A percentile compares a stretch with the other conserved stretches of the same genome.
These are phyloP conservation scores for Galerina marginata DNA, from an alignment of 768 basidiomycete species.

Conservation along the genomic window DNA sequence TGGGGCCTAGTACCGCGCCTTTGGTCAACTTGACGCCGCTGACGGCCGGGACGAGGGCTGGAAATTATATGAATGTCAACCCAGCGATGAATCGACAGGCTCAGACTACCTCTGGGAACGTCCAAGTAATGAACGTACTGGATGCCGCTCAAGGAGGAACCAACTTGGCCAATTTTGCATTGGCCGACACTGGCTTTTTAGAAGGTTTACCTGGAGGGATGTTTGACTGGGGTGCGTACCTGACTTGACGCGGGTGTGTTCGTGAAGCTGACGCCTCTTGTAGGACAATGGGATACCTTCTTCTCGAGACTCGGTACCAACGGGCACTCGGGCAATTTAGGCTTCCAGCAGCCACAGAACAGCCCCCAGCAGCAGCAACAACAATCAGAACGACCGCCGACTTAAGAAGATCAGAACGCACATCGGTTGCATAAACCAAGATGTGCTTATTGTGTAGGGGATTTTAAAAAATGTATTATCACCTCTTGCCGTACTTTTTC, in stretches of 20 bases:
- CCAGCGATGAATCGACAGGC: constrained; percentile 66
- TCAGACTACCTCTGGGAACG: constrained; percentile 51
- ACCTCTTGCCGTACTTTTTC: not conserved
- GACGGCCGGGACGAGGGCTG: constrained; percentile 38
- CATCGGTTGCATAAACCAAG: not conserved
- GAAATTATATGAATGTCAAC: constrained; percentile 65
- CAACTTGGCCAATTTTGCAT: constrained; percentile 65
- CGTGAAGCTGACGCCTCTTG: constrained; percentile 7
- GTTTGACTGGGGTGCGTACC: constrained; percentile 82
- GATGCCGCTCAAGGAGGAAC: constrained; percentile 62
- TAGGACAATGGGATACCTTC: constrained; percentile 86
- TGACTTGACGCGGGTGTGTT: not conserved
- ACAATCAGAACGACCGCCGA: not conserved
- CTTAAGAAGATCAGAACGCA: not conserved
- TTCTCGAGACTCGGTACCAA: constrained; percentile 63
- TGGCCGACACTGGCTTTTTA: constrained; percentile 71
- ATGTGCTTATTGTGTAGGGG: not conserved
- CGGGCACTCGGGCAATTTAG: constrained; percentile 7
- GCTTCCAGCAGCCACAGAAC: constrained; percentile 27
- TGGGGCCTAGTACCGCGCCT: constrained; percentile 34
- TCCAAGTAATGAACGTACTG: constrained; percentile 80
- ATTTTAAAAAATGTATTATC: not conserved
- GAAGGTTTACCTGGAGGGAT: constrained; percentile 83
- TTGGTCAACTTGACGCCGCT: constrained; percentile 65
- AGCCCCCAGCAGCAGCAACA: constrained; percentile 2